Percentiles rank a stretch among this genome's conserved stretches.
These are phyloP conservation scores for Coniochaeta hoffmannii DNA, from an alignment of 2,329 filamentous ascomycete genomes.

Conservation along the genomic window DNA sequence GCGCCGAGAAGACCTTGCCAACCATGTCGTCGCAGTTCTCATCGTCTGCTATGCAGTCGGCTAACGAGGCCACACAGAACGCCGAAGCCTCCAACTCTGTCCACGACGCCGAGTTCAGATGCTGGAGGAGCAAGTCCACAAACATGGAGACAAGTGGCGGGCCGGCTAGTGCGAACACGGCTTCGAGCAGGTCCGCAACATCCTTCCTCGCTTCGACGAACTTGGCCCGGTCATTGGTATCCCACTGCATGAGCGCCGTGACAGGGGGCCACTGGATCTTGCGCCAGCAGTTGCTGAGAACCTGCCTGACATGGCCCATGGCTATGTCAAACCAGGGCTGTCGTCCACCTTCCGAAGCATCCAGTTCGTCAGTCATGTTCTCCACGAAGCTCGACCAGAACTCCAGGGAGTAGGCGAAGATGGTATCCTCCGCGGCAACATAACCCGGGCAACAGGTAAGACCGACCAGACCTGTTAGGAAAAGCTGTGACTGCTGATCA, in stretches of 20 bases:
- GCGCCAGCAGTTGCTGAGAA: constrained; percentile 57
- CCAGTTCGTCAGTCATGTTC: constrained; percentile 52
- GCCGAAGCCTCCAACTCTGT: constrained; percentile 52
- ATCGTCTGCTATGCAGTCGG: constrained; percentile 57
- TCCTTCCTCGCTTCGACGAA: constrained; percentile 72
- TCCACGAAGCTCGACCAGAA: constrained; percentile 78
- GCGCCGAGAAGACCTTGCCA: constrained; percentile 51
- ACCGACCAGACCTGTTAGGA: constrained; percentile 54
- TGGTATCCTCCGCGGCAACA: constrained; percentile 64
- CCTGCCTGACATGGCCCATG: constrained; percentile 52
- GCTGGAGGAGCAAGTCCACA: constrained; percentile 43
- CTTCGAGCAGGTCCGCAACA: constrained; percentile 69
- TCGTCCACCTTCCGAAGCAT: constrained; percentile 37
- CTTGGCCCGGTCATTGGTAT: constrained; percentile 56
- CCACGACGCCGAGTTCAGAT: constrained; percentile 44
- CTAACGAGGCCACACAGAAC: constrained; percentile 58
- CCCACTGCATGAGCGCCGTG: constrained; percentile 56
- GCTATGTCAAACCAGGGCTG: constrained; percentile 51
- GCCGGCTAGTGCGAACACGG: constrained; percentile 57
- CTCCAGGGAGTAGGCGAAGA: constrained; percentile 67
- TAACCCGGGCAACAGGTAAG: constrained; percentile 60
- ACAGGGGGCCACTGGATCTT: constrained; percentile 62
- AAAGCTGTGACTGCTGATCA: constrained; percentile 40
- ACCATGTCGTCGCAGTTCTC: constrained; percentile 52
- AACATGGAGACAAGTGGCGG: constrained; percentile 49